Percentiles rank a stretch among this genome's conserved stretches.
phyloP scores from a whole-genome alignment of 495 filamentous ascomycete species.

The Neurospora tetraspora region DNA sequence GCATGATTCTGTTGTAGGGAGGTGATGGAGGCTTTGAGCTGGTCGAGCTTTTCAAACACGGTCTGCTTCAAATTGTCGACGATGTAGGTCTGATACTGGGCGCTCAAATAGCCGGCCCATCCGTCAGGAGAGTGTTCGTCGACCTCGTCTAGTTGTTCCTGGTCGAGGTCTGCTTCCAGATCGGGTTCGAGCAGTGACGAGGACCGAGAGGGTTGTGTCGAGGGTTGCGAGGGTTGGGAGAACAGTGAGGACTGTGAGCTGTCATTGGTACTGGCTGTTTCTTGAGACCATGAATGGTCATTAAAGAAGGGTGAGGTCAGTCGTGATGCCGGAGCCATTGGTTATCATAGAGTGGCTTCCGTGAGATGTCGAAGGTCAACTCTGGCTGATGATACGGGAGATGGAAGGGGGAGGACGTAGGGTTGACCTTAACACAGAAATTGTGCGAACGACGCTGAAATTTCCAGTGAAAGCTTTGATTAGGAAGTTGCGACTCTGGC shows the following conservation, averaged over 20 bases:
- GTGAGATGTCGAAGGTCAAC: background rate
- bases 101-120: conserved; percentile 18
- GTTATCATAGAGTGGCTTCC: background rate
- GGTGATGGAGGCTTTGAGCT: conserved; percentile 6
- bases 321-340: background rate
- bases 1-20: conserved; percentile 8
- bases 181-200: background rate
- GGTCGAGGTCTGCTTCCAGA: background rate
- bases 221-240: background rate
- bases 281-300: background rate
- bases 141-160: background rate
- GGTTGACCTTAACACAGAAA: background rate
- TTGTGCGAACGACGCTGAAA: background rate
- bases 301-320: background rate
- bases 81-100: conserved; percentile 15
- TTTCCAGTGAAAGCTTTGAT: background rate
- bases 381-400: background rate
- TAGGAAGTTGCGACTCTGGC: background rate
- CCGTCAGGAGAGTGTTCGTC: background rate
- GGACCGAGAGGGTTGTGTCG: background rate
- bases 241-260: background rate
- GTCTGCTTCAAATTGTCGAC: conserved; percentile 8
- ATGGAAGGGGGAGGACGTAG: background rate
- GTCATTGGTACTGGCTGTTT: background rate
- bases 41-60: conserved; percentile 7